Conservation (phyloP, 345 rosid species). For the Citrus unshiu region DNA sequence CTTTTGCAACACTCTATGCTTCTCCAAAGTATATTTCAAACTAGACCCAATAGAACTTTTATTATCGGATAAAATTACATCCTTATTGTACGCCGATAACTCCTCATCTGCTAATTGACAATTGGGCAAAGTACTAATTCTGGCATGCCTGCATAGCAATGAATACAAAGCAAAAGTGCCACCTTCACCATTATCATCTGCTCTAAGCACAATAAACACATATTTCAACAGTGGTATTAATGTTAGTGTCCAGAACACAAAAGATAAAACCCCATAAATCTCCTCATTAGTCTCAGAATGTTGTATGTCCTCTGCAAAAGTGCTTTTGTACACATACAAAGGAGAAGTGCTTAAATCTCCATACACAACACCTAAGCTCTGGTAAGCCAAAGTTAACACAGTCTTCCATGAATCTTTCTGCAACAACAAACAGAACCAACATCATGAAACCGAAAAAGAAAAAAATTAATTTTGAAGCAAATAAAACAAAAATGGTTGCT, state of each 20-base stretch:
- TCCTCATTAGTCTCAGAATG: conserved; percentile 88
- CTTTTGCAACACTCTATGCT: conserved; percentile 56
- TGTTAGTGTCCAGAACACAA: conserved; percentile 84
- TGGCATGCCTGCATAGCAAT: conserved; percentile 70
- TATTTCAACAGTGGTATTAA: conserved; percentile 67
- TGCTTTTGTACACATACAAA: conserved; percentile 75
- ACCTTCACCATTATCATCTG: conserved; percentile 92
- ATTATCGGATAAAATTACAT: conserved; percentile 22
- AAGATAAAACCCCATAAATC: conserved; percentile 79
- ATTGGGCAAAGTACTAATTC: conserved; percentile 71
- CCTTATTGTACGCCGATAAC: conserved; percentile 56
- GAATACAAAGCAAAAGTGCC: conserved; percentile 89
- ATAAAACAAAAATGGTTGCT: background rate
- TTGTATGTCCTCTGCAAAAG: conserved; percentile 80
- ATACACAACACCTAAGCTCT: conserved; percentile 84
- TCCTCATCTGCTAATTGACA: conserved; percentile 86
- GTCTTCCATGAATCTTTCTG: conserved; percentile 81
- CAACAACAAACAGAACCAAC: conserved; percentile 15
- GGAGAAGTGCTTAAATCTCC: conserved; percentile 91
- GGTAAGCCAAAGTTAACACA: conserved; percentile 74
- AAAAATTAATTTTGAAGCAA: conserved; percentile 7
- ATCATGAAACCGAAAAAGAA: conserved; percentile 6
- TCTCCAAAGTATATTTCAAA: conserved; percentile 66
- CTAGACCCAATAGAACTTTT: conserved; percentile 35
- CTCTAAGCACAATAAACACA: conserved; percentile 76